Base-by-base conservation (phyloP, 257 asterid genomes). In the Gardenia jasminoides region DNA sequence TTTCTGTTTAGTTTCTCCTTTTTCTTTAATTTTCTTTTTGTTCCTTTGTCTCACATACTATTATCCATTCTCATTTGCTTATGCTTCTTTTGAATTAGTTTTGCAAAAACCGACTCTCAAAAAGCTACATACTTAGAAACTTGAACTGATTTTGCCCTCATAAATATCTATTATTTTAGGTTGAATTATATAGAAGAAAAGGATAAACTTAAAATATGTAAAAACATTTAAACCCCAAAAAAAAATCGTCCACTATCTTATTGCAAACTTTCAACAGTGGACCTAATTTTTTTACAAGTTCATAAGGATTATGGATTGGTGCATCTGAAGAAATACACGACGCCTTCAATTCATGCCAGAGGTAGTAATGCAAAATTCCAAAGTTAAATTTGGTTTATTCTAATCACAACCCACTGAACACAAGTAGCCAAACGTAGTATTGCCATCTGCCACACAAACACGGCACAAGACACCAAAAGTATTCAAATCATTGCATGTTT, bases 371-470 rank as follows among this genome's bases (percentile, higher is more conserved):
- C 36, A 62, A 62, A 62, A 26, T 62, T 62, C 68, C 68, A 28
- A 62, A n/a, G 68, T 62, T 26, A 2, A 62, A n/a, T 62, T 15
- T 33, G 71, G 82, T 76, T 83, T 65, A 70, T 70, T 76, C 26
- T 88, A 88, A 86, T 84, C 82, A 82, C 78, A 79, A 92, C 80
- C 70, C 81, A 84, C 1, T 86, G 97, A 90, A 81, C 72, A 68
- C 7, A 83, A 86, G 84, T 52, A 82, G 85, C 80, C 74, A 74
- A 88, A 93, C 97, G 97, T 91, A 83, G 90, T 84, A 75, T 75
- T 52, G 81, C 26, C 82, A 67, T 8, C 76, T 80, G 89, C 97
- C 97, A 90, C 94, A 86, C 67, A 91, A 82, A 67, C 43, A 70
- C 70, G 44, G 39, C 92, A 86, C 85, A 86, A 83, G 7, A 83